A percentile compares a stretch with the other conserved stretches of the same genome.
Conservation (phyloP, 2,329 filamentous ascomycete species). For the Cordyceps cicadae region DNA sequence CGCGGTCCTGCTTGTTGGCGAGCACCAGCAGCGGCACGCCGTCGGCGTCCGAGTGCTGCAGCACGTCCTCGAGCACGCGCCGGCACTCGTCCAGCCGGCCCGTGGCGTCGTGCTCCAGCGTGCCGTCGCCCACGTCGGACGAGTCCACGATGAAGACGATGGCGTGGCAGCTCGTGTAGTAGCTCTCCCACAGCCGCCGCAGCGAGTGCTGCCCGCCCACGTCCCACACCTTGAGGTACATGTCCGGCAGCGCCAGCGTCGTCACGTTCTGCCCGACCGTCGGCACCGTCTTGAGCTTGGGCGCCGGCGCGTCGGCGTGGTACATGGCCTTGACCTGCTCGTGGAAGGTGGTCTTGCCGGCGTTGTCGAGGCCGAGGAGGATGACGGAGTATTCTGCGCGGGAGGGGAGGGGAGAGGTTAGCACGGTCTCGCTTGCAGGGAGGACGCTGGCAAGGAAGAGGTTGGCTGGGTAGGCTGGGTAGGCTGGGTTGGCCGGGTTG, state of each 20-base stretch:
- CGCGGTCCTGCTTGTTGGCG: conserved; percentile 95
- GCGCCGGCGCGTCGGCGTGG: conserved; percentile 52
- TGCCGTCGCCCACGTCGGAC: conserved; percentile 82
- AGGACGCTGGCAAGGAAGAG: background rate
- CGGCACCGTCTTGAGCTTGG: conserved; percentile 77
- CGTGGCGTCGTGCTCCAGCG: conserved; percentile 44
- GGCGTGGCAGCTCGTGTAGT: conserved; percentile 88
- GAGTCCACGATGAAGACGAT: conserved; percentile 98
- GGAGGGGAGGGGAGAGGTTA: conserved; percentile 1
- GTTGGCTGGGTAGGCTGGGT: too few relatives aligned
- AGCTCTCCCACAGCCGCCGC: conserved; percentile 88
- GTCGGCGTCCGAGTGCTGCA: conserved; percentile 79
- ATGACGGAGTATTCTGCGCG: conserved; percentile 85
- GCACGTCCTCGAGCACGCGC: conserved; percentile 78
- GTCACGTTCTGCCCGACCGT: conserved; percentile 97
- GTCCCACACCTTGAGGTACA: conserved; percentile 98
- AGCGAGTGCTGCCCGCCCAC: conserved; percentile 88
- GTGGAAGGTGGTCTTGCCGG: conserved; percentile 96
- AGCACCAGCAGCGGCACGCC: conserved; percentile 87
- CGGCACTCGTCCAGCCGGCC: conserved; percentile 79
- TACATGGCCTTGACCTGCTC: conserved; percentile 92
- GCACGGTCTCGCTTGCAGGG: background rate
- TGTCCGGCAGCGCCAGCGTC: conserved; percentile 80
- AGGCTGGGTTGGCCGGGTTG: too few relatives aligned
- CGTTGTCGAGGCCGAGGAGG: conserved; percentile 93